Evolutionary conservation across 176 grass and related monocot species (phyloP).

Genomic region (Oropetium thomaeum): DNA sequence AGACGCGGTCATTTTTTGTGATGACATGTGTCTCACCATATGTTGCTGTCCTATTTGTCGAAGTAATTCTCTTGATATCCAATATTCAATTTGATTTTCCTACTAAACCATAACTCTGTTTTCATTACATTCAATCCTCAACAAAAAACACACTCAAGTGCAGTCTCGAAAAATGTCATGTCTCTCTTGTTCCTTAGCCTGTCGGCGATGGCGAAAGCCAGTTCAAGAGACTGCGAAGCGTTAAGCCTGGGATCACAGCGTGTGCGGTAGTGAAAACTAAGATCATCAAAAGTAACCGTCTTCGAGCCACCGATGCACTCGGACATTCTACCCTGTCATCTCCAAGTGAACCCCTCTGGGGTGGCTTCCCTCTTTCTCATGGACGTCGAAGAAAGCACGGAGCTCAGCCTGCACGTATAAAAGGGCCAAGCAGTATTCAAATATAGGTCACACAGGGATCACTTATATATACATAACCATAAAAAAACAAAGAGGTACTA

Average conservation of each 20-base stretch:
- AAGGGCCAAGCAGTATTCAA: background rate
- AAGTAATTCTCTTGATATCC: too few species aligned
- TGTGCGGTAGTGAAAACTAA: constrained; percentile 43
- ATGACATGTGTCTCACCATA: too few species aligned
- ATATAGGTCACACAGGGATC: background rate
- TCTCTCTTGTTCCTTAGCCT: constrained; percentile 46
- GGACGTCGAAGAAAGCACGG: constrained; percentile 59
- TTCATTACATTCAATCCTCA: too few species aligned
- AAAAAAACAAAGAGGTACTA: background rate
- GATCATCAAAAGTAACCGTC: constrained; percentile 49
- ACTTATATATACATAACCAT: background rate
- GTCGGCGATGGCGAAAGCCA: constrained; percentile 49
- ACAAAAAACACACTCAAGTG: too few species aligned
- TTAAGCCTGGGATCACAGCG: constrained; percentile 70
- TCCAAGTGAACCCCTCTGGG: constrained; percentile 57
- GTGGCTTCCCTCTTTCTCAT: constrained; percentile 57
- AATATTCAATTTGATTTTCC: too few species aligned
- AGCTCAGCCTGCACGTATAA: constrained; percentile 48
- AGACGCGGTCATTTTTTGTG: too few species aligned
- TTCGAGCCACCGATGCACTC: constrained; percentile 61
- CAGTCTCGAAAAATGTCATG: too few species aligned
- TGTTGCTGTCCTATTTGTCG: too few species aligned
- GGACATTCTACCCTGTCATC: constrained; percentile 69
- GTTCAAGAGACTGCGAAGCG: constrained; percentile 49
- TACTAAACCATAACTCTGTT: too few species aligned